Conservation (phyloP, 805 yeast genomes). For the Candida coquimbonensis region DNA sequence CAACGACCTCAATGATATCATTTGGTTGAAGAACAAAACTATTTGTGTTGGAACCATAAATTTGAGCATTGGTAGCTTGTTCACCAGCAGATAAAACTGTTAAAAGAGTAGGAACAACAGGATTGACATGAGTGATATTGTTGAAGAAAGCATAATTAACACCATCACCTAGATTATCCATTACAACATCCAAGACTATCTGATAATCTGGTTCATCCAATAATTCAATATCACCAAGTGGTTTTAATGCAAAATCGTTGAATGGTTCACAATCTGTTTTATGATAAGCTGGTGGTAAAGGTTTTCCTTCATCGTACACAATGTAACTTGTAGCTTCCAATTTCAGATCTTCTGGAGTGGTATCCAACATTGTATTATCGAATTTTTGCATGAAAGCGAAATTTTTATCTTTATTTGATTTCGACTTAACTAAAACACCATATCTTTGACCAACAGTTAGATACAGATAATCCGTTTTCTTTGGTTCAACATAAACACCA, state of each 20-base stretch:
- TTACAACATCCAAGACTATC: constrained; percentile 50
- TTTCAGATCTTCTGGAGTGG: constrained; percentile 51
- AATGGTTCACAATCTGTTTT: constrained; percentile 13
- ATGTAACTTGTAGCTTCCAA: constrained; percentile 50
- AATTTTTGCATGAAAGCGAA: constrained; percentile 55
- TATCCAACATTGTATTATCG: constrained; percentile 65
- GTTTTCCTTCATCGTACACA: constrained; percentile 36
- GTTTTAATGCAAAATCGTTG: constrained; percentile 32
- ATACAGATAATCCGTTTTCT: constrained; percentile 47
- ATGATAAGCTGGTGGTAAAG: constrained; percentile 23
- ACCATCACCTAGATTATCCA: constrained; percentile 70
- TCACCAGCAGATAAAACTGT: constrained; percentile 59
- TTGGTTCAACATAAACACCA: constrained; percentile 60
- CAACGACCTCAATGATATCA: constrained; percentile 64
- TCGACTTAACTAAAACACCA: constrained; percentile 58
- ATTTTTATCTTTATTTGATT: constrained; percentile 35
- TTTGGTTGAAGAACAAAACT: constrained; percentile 52
- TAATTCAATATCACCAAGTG: constrained; percentile 39
- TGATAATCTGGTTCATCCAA: constrained; percentile 55
- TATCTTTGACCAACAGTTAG: constrained; percentile 79
- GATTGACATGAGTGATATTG: constrained; percentile 53
- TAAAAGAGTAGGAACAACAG: constrained; percentile 64
- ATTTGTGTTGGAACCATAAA: constrained; percentile 70
- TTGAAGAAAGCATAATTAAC: constrained; percentile 73
- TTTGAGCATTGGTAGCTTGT: constrained; percentile 44